Evolutionary conservation across 2,329 filamentous ascomycete species (phyloP).

Genomic region (Ceratocystis harringtonii): DNA sequence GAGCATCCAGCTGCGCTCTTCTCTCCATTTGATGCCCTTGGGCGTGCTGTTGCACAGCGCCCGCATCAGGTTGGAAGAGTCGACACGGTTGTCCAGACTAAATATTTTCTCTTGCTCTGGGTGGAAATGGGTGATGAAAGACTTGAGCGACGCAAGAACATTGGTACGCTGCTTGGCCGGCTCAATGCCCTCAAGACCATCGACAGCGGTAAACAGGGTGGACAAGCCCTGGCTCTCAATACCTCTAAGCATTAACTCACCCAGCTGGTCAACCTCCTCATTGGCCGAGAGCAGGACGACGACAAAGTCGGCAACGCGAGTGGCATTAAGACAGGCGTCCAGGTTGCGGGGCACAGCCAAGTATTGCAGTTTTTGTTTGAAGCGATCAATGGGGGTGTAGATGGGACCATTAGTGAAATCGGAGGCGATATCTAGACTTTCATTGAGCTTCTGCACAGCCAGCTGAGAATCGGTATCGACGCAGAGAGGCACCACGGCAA

Average conservation of each 20-base stretch:
- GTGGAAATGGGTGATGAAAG: slow-evolving; percentile 89
- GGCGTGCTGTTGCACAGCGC: slow-evolving; percentile 83
- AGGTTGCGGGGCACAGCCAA: slow-evolving; percentile 60
- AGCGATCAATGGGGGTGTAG: slow-evolving; percentile 65
- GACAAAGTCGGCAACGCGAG: slow-evolving; percentile 80
- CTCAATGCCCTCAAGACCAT: slow-evolving; percentile 63
- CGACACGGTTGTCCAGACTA: slow-evolving; percentile 73
- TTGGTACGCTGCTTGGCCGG: slow-evolving; percentile 63
- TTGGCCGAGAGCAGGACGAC: slow-evolving; percentile 69
- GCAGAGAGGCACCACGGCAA: slow-evolving; percentile 77
- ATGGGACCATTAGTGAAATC: slow-evolving; percentile 41
- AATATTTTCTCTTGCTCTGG: slow-evolving; percentile 83
- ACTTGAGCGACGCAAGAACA: slow-evolving; percentile 69
- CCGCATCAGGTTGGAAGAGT: slow-evolving; percentile 79
- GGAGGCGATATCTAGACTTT: slow-evolving; percentile 62
- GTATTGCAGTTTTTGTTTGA: slow-evolving; percentile 90
- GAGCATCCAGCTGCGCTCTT: slow-evolving; percentile 90
- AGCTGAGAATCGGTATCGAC: slow-evolving; percentile 50
- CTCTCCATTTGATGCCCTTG: slow-evolving; percentile 89
- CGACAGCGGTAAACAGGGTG: slow-evolving; percentile 73
- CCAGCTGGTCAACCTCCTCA: slow-evolving; percentile 69
- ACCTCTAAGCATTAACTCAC: slow-evolving; percentile 70
- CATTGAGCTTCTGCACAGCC: slow-evolving; percentile 57
- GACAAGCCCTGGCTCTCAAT: slow-evolving; percentile 92
- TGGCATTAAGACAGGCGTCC: slow-evolving; percentile 66